A percentile compares a stretch with the other conserved stretches of the same genome.
phyloP scores from a whole-genome alignment of 1,139 yeast genomes.

The Meyerozyma smithsonii region DNA sequence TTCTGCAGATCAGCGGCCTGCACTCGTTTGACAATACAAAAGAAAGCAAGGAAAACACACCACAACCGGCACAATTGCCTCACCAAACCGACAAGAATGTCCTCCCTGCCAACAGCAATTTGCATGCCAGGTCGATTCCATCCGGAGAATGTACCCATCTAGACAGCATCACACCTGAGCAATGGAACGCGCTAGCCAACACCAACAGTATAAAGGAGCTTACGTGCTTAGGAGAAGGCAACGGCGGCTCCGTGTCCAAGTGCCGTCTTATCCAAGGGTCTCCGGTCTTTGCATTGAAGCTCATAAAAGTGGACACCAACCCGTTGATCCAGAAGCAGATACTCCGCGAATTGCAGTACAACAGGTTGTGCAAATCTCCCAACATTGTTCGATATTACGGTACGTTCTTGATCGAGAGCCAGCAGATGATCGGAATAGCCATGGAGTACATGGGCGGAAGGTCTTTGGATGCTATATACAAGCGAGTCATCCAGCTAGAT shows the following conservation, averaged over 20 bases:
- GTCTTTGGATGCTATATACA: slow-evolving; percentile 87
- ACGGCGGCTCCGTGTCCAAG: slow-evolving; percentile 85
- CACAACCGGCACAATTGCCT: background rate
- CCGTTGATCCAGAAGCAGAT: slow-evolving; percentile 84
- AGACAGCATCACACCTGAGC: slow-evolving; percentile 64
- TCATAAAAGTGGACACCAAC: slow-evolving; percentile 70
- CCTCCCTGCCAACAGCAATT: no score
- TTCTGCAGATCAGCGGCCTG: slow-evolving; percentile 31
- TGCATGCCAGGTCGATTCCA: background rate
- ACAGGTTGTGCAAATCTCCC: slow-evolving; percentile 74
- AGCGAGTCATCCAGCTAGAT: slow-evolving; percentile 49
- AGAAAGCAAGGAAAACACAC: background rate
- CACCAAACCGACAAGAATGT: no score
- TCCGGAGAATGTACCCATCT: slow-evolving; percentile 20
- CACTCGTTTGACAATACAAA: slow-evolving; percentile 12
- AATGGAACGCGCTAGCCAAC: slow-evolving; percentile 68
- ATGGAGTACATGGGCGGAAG: slow-evolving; percentile 98
- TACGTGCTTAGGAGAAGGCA: slow-evolving; percentile 84
- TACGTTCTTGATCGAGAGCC: slow-evolving; percentile 72
- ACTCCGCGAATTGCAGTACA: slow-evolving; percentile 82
- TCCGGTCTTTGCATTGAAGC: slow-evolving; percentile 79
- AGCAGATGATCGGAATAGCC: slow-evolving; percentile 77
- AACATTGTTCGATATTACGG: slow-evolving; percentile 91
- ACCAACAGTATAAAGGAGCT: slow-evolving; percentile 56
- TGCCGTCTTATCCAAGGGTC: slow-evolving; percentile 54